Conservation (phyloP, 2,329 filamentous ascomycete genomes). For the Colletotrichum endophyticum region DNA sequence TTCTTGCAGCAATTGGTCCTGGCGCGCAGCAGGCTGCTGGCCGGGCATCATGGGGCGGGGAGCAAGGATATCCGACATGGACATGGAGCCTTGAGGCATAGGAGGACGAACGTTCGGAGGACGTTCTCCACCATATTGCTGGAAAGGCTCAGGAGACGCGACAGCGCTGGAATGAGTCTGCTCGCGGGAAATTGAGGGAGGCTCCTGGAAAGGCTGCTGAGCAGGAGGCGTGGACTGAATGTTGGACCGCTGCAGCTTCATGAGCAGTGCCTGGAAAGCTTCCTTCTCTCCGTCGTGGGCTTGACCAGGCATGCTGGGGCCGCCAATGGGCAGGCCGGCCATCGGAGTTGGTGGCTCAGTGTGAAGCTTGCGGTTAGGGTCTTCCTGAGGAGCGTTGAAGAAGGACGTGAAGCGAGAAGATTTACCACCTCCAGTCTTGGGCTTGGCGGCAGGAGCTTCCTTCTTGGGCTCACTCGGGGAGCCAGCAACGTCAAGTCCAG, state of each 20-base stretch:
- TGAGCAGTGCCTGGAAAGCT: conserved; percentile 81
- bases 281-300: conserved; percentile 75
- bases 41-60: conserved; percentile 52
- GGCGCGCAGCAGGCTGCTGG: conserved; percentile 52
- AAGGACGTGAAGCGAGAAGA: conserved; percentile 88
- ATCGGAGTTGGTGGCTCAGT: conserved; percentile 54
- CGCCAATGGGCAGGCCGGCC: conserved; percentile 30
- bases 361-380: conserved; percentile 49
- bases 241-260: conserved; percentile 75
- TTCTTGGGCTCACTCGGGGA: conserved; percentile 53
- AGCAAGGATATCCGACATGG: conserved; percentile 57
- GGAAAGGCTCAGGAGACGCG: conserved; percentile 53
- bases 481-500: conserved; percentile 48
- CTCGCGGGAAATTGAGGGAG: conserved; percentile 32
- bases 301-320: conserved; percentile 31
- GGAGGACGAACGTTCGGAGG: conserved; percentile 49
- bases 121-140: conserved; percentile 49
- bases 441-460: conserved; percentile 49
- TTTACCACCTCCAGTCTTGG: conserved; percentile 62
- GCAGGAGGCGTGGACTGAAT: conserved; percentile 49
- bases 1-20: conserved; percentile 67
- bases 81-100: conserved; percentile 39
- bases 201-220: conserved; percentile 47
- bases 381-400: conserved; percentile 65
- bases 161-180: conserved; percentile 35